Percentiles rank a stretch among this genome's conserved stretches.
These are phyloP conservation scores for Pseudonitzschia pungens DNA, from an alignment of 108 stramenopile genomes.

Conservation along the genomic window DNA sequence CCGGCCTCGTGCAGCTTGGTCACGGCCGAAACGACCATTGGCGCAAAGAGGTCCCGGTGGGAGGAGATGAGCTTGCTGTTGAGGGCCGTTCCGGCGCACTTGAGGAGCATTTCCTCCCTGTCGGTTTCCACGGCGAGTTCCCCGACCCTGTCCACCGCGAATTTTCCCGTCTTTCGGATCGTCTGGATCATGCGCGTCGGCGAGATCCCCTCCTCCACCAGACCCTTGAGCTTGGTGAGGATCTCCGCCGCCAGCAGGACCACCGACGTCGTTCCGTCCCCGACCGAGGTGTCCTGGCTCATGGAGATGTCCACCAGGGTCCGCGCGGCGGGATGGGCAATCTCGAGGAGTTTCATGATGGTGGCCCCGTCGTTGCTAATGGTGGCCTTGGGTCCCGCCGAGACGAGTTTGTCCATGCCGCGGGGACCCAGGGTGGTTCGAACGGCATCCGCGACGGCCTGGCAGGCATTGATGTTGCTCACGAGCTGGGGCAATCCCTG, in stretches of 20 bases:
- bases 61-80: slow-evolving; percentile 97
- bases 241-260: slow-evolving; percentile 95
- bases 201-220: slow-evolving; percentile 98
- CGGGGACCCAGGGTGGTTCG: slow-evolving; percentile 96
- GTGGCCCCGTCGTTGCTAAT: slow-evolving; percentile 99
- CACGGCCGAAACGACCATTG: slow-evolving; percentile 98
- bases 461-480: slow-evolving; percentile 98
- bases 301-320: slow-evolving; percentile 97
- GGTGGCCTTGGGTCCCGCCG: slow-evolving; percentile 82
- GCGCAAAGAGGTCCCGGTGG: slow-evolving; percentile 96
- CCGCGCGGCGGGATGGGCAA: slow-evolving; percentile 98
- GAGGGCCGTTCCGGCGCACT: slow-evolving; percentile 95
- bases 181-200: slow-evolving; percentile 90
- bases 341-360: slow-evolving; percentile 96
- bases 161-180: slow-evolving; percentile 64
- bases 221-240: slow-evolving; percentile 92
- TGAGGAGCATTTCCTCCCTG: slow-evolving; percentile 87
- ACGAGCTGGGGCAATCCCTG: slow-evolving; percentile 98
- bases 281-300: slow-evolving; percentile 97
- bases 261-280: slow-evolving; percentile 98
- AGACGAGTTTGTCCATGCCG: slow-evolving; percentile 99
- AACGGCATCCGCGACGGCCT: slow-evolving; percentile 96
- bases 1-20: slow-evolving; percentile 59
- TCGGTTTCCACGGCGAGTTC: slow-evolving; percentile 68
- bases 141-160: slow-evolving; percentile 78